Evolutionary conservation across 2,329 filamentous ascomycete species (phyloP), one percentile per base, ranked within the genome.

Genomic region (Phoma sp.): DNA sequence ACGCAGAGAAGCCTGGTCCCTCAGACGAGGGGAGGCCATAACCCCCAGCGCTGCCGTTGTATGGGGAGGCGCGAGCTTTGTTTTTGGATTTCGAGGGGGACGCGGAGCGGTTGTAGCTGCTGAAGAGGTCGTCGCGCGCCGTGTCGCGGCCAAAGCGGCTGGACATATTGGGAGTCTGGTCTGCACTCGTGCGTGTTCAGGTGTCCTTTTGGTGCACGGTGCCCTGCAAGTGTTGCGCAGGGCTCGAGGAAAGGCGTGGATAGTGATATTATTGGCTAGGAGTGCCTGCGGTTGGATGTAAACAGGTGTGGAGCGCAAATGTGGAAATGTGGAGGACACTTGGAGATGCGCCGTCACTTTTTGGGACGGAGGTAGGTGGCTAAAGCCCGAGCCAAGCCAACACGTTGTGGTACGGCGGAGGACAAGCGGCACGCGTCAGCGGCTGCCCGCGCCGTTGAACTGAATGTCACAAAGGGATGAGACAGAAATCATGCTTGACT

Each of bases 81-180:
- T 60, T 57, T 46, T 69, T 72, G 26, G 59, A 43, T 60, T 75
- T 76, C 10, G 73, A 76, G 59, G 71, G 71, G 29, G 74, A 76
- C 47, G 72, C 62, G 51, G 59, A 59, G 49, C 71, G 71, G 59
- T 76, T 72, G 65, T 77, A 77, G 50, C 62, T 61, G 60, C 63
- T 67, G 68, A 78, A 78, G 65, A 78, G 74, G 65, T 75, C 69
- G 60, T 74, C 62, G 59, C 66, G 68, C 23, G 64, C 57, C 28
- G 68, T 51, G 42, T 62, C 60, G 50, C 70, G 64, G 40, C 61
- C 59, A 29, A 54, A 54, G 10, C 51, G 51, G 39, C 29, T 62
- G 71, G 73, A 57, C 69, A 54, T 54, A 9, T 25, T 25, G 23
- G 23, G 23, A 9, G 23, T 25, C 9, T 9, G 23, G 9, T 25